These are phyloP conservation scores for Pseudotsuga menziesii DNA, from an alignment of 75 land plant species.

Conservation along the genomic window DNA sequence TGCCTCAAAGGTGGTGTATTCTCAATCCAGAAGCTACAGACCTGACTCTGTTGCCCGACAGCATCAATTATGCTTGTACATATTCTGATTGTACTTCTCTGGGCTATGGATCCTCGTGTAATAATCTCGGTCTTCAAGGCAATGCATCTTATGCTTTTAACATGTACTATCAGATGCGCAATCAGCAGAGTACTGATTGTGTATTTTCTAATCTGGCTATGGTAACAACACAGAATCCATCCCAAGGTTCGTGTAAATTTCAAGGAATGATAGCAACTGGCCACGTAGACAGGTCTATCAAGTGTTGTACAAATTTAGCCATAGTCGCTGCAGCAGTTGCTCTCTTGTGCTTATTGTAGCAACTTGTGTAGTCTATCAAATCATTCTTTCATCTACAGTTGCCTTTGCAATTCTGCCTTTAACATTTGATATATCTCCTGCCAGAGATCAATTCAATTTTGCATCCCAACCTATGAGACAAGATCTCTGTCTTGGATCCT, in stretches of 20 bases:
- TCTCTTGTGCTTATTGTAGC: background rate
- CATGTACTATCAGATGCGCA: constrained; percentile 53
- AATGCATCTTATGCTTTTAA: constrained; percentile 79
- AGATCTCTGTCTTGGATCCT: background rate
- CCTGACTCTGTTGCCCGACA: constrained; percentile 17
- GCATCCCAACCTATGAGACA: background rate
- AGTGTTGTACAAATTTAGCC: background rate
- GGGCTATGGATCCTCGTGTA: constrained; percentile 53
- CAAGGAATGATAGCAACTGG: constrained; percentile 4
- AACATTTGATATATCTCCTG: background rate
- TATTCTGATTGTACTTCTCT: constrained; percentile 60
- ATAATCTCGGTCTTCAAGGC: constrained; percentile 23
- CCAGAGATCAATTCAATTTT: background rate
- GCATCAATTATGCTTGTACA: constrained; percentile 56
- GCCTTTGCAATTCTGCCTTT: background rate
- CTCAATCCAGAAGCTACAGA: constrained; percentile 20
- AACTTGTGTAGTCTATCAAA: background rate
- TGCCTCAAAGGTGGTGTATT: constrained; percentile 53
- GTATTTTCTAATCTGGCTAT: constrained; percentile 31
- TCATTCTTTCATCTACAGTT: background rate
- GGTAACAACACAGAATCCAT: constrained; percentile 33
- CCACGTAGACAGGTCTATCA: background rate
- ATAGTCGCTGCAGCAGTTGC: background rate
- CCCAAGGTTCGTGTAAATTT: constrained; percentile 44
- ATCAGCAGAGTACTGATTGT: constrained; percentile 46